Evolutionary conservation across 495 filamentous ascomycete genomes (phyloP), one percentile per base, ranked within the genome.

Genomic region (Lentithecium fluviatile): DNA sequence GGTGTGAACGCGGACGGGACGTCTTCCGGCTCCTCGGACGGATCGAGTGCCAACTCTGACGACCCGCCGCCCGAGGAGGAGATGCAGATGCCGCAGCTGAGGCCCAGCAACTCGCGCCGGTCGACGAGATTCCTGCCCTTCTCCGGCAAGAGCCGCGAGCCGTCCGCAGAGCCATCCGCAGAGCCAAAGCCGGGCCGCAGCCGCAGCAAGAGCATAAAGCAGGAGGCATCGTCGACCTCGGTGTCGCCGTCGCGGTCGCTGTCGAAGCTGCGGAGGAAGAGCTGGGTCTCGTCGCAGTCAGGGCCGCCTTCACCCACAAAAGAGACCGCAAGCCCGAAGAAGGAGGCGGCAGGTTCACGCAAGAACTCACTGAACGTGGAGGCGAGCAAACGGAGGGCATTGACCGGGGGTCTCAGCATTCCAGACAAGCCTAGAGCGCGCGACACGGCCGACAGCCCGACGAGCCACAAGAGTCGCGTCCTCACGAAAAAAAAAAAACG

Each of bases 51-150:
- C 6, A 47, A 46, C 43, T 55, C 63, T 3, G 67, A 69, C 19
- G 52, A 57, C n/a, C 34, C 49, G 5, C 45, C 62, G 11, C 17
- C 47, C 23, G 11, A 21, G 17, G 65, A 68, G 52, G 48, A 32
- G 40, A 6, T 34, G 45, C 55, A 55, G 53, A 23, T 38, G 13
- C 62, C 45, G 20, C 49, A 57, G 29, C 25, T 65, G 58, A 49
- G 48, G 26, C 53, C 43, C 8, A 58, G 5, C 38, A 45, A 37
- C 57, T 62, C 66, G 45, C 61, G 62, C 62, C 56, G 62, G 57
- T 59, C 66, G 47, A 62, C 66, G 58, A 69, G 62, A 48, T 62
- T 69, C 40, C 45, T 65, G 20, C 38, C 52, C 38, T 65, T 69
- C 52, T 51, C 60, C 45, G 53, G 51, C 49, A 63, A 64, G 51